Evolutionary conservation across 306 rosid genomes (phyloP).

Genomic region (Quercus mongolica): DNA sequence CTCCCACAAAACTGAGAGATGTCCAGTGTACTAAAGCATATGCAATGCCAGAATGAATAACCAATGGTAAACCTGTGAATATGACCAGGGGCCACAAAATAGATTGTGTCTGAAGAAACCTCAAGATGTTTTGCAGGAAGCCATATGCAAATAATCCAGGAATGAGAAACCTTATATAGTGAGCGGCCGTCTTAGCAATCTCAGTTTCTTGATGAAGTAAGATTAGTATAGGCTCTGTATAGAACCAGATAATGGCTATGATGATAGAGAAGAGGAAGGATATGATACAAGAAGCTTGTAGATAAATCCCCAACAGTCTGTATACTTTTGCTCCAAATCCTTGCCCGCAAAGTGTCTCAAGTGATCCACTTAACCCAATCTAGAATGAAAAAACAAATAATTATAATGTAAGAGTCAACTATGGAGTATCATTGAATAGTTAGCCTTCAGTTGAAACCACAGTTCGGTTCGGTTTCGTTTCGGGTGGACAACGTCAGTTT

Average conservation of each 20-base stretch:
- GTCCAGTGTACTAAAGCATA: conserved; percentile 51
- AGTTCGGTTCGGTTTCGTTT: too few species aligned
- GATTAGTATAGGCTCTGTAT: conserved; percentile 51
- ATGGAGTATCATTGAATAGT: too few species aligned
- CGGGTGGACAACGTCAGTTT: too few species aligned
- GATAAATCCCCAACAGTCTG: conserved; percentile 63
- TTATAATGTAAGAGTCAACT: neutral
- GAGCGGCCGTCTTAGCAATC: conserved; percentile 51
- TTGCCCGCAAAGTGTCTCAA: conserved; percentile 92
- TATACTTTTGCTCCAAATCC: conserved; percentile 66
- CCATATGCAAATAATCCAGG: conserved; percentile 72
- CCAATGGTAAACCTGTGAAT: conserved; percentile 45
- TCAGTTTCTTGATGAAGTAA: conserved; percentile 60
- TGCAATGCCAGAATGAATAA: conserved; percentile 44
- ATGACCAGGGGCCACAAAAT: conserved; percentile 44
- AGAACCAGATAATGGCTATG: conserved; percentile 55
- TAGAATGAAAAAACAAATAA: conserved; percentile 17
- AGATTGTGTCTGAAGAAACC: conserved; percentile 79
- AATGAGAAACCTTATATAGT: conserved; percentile 51
- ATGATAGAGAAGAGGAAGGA: conserved; percentile 47
- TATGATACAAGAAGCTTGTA: conserved; percentile 74
- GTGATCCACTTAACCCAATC: conserved; percentile 83
- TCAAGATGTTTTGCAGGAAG: conserved; percentile 60
- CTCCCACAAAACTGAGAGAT: conserved; percentile 53
- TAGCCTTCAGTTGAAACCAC: too few species aligned